phyloP scores from a whole-genome alignment of 495 filamentous ascomycete genomes.

The Aeminium ludgeri region DNA sequence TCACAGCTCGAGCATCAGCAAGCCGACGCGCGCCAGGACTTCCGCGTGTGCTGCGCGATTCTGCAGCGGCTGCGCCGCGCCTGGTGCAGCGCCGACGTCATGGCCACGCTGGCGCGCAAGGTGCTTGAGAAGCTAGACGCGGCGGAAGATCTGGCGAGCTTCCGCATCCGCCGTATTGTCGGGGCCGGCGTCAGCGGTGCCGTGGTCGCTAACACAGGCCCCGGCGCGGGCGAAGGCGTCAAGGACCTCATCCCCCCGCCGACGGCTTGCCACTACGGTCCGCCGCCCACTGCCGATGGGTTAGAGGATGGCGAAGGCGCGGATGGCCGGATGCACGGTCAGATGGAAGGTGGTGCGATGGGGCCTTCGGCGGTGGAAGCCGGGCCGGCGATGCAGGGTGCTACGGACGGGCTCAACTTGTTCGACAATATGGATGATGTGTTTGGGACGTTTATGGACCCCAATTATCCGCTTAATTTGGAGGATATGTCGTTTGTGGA shows the following conservation, averaged over 20 bases:
- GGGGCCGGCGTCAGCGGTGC: not conserved
- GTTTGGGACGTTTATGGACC: constrained; percentile 14
- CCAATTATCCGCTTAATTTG: constrained; percentile 14
- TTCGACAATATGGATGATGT: constrained; percentile 17
- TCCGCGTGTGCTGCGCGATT: constrained; percentile 39
- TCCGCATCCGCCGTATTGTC: constrained; percentile 4
- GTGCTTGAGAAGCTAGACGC: constrained; percentile 11
- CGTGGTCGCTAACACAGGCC: no score
- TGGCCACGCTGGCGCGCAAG: constrained; percentile 25
- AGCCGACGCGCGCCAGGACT: constrained; percentile 40
- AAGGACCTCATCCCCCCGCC: constrained; percentile 2
- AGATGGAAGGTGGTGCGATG: not conserved
- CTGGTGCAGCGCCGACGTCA: constrained; percentile 48
- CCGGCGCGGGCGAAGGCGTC: not conserved
- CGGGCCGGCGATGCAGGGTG: not conserved
- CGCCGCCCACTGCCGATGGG: not conserved
- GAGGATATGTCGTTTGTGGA: constrained; percentile 13
- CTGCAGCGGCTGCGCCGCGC: constrained; percentile 38
- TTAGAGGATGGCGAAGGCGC: not conserved
- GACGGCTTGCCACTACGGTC: constrained; percentile 1
- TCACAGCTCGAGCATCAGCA: constrained; percentile 47
- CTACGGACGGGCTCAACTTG: not conserved
- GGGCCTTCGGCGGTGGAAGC: not conserved
- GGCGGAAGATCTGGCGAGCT: constrained; percentile 6
- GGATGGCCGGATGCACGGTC: not conserved